A percentile compares a stretch with the other conserved stretches of the same genome.
phyloP scores from a whole-genome alignment of 306 rosid species.

The Sesbania bispinosa region DNA sequence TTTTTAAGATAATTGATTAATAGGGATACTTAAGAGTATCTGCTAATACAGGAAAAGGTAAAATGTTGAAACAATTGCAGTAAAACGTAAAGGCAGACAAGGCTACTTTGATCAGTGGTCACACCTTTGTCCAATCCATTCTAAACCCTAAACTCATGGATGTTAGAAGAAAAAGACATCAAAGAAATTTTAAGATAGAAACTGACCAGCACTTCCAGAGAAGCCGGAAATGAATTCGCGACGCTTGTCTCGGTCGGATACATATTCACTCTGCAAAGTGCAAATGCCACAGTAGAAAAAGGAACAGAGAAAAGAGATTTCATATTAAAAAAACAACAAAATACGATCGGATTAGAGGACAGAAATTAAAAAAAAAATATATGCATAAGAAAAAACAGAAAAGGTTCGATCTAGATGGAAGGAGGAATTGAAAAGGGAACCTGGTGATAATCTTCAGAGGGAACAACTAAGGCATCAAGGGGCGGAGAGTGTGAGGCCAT shows the following conservation, averaged over 20 bases:
- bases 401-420: not conserved
- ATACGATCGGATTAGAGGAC: not conserved
- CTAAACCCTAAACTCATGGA: slow-evolving; percentile 1
- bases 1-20: not conserved
- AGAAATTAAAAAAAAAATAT: not conserved
- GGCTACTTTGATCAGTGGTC: not conserved
- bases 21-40: not conserved
- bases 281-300: slow-evolving; percentile 4
- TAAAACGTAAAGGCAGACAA: not conserved
- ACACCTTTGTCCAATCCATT: not conserved
- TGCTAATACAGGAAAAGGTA: not conserved
- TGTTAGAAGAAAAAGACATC: not conserved
- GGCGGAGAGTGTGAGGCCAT: slow-evolving; percentile 89
- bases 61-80: not conserved
- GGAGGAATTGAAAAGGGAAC: slow-evolving; percentile 37
- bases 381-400: too few relatives aligned
- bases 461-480: slow-evolving; percentile 80
- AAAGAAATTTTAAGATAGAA: not conserved
- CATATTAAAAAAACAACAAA: not conserved
- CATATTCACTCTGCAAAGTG: slow-evolving; percentile 94
- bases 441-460: slow-evolving; percentile 98
- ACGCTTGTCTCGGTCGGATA: slow-evolving; percentile 81
- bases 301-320: not conserved
- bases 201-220: slow-evolving; percentile 93
- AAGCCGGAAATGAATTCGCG: slow-evolving; percentile 93